These are phyloP conservation scores for Microdochium trichocladiopsis DNA, from an alignment of 2,329 filamentous ascomycete genomes.

Conservation along the genomic window DNA sequence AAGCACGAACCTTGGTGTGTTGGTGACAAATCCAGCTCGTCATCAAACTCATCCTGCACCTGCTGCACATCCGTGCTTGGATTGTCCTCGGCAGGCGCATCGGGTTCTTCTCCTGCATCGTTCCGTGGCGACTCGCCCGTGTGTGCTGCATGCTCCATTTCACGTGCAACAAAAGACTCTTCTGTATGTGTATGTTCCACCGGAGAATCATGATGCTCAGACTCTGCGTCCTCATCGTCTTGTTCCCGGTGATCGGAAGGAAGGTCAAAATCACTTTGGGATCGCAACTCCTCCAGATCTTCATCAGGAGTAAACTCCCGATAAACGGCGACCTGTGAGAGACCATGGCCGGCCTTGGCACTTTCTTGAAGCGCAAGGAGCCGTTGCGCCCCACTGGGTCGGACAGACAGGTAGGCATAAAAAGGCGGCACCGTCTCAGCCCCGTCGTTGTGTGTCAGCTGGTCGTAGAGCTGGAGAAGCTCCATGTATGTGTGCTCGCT, in stretches of 20 bases:
- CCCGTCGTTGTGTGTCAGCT: conserved; percentile 20
- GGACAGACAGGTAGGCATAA: conserved; percentile 22
- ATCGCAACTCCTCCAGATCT: background rate
- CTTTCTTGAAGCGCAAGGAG: conserved; percentile 21
- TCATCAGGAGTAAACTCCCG: conserved; percentile 12
- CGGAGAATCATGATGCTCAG: conserved; percentile 1
- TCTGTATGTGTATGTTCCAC: conserved; percentile 1
- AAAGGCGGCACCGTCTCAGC: conserved; percentile 14
- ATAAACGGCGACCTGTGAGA: conserved; percentile 22
- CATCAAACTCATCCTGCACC: conserved; percentile 1
- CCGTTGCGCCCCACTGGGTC: conserved; percentile 20
- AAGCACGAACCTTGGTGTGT: conserved; percentile 17
- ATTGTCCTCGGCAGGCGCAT: conserved; percentile 5
- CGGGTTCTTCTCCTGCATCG: background rate
- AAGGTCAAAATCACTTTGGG: background rate
- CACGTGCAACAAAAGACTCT: background rate
- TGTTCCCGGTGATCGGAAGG: conserved; percentile 14
- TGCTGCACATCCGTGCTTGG: conserved; percentile 6
- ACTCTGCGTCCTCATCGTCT: conserved; percentile 12
- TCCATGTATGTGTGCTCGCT: conserved; percentile 20
- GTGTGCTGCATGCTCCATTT: background rate
- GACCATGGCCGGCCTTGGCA: conserved; percentile 19
- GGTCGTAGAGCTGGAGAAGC: conserved; percentile 19
- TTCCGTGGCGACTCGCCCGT: background rate
- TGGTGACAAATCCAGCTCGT: conserved; percentile 14